Evolutionary conservation across 352 stramenopile genomes (phyloP), one percentile per base, ranked within the genome.

Genomic region (Elongisporangium anandrum): DNA sequence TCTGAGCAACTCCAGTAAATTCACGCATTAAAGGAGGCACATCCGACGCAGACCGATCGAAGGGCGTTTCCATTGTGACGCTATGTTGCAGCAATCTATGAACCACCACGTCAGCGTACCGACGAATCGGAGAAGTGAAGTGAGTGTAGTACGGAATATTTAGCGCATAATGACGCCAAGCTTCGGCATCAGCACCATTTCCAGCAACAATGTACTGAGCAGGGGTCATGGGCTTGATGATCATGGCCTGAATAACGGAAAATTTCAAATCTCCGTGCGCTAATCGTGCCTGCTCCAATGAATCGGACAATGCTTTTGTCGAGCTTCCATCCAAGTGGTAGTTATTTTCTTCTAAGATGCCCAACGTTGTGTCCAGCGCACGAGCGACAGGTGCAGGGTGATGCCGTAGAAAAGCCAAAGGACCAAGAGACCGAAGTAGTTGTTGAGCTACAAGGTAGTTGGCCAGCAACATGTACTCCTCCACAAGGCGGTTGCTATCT

Each of bases 401-500:
- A 60, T 92, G 74, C 34, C 97, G 86, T 3, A 99, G 68, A 29
- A 98, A 88, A 4, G 95, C 94, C 20, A 90, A 54, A n/a, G 82
- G 76, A 0, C 85, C 85, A 22, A 94, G 81, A 21, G 93, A 79
- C 20, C 90, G 88, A 47, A 98, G 88, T 13, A 99, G 75, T 23
- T 97, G 84, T 64, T 99, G 90, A 17, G 97, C 97, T 17, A 99
- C 97, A 13, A 99, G 72, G 62, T 97, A 99, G 66, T 99, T 99
- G 5, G 97, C 97, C 24, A 99, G 65, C 5, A 99, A 79, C 97
- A 99, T 99, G 76, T 97, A 99, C 72, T 99, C 97, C 74, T 99
- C 96, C 8, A 99, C 87, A 10, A 98, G 69, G 6, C 88, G 75
- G 65, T 99, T 99, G 38, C 90, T 98, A 68, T 99, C 89, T 29